Conservation (phyloP, 345 rosid species). For the Jatropha curcas region DNA sequence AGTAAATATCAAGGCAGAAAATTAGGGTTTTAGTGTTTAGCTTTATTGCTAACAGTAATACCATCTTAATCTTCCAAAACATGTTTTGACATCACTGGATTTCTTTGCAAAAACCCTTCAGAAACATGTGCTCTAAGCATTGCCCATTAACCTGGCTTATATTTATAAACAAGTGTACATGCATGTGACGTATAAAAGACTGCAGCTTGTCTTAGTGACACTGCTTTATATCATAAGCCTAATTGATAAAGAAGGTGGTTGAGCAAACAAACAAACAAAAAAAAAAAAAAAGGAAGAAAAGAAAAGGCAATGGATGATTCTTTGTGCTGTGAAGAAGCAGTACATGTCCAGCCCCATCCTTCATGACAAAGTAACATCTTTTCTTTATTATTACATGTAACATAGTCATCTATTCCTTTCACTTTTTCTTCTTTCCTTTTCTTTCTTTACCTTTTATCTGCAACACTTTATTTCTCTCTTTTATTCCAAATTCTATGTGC, state of each 20-base stretch:
- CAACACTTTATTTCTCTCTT: constrained; percentile 17
- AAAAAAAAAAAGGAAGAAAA: not conserved
- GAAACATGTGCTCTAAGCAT: not conserved
- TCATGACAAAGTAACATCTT: constrained; percentile 58
- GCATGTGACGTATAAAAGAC: constrained; percentile 6
- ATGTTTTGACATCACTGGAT: not conserved
- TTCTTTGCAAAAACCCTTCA: not conserved
- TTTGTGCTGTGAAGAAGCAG: constrained; percentile 6
- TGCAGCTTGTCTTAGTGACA: constrained; percentile 16
- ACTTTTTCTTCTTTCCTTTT: not conserved
- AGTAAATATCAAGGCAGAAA: not conserved
- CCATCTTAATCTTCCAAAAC: not conserved
- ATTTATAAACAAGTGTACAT: too few species aligned
- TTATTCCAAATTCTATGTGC: constrained; percentile 25
- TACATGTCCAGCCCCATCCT: constrained; percentile 32
- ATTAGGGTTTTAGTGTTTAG: not conserved
- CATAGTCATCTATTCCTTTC: constrained; percentile 18
- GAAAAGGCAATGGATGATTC: constrained; percentile 20
- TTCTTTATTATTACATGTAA: constrained; percentile 22
- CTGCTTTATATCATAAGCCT: constrained; percentile 12
- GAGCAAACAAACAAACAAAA: too few species aligned
- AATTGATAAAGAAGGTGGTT: not conserved
- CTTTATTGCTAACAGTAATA: not conserved
- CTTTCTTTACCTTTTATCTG: constrained; percentile 30
- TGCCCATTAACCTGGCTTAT: not conserved